Evolutionary conservation across 2,329 filamentous ascomycete genomes (phyloP).

Genomic region (Aspergillus sp.): DNA sequence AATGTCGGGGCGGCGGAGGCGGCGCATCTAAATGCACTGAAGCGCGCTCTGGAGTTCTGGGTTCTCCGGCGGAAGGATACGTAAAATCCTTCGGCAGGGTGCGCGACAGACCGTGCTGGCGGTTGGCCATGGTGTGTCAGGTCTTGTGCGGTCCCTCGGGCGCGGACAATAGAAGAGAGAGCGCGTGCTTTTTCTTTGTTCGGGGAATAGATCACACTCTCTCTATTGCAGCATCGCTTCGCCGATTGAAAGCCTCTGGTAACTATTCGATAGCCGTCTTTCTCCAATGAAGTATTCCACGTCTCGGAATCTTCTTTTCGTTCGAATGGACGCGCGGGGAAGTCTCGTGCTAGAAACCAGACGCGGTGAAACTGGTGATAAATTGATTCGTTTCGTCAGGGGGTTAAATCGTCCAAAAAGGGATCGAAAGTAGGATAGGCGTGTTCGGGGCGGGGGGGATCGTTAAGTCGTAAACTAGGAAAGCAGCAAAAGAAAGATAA

Average conservation of each 20-base stretch:
- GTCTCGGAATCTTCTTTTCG: not conserved
- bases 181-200: conserved; percentile 2
- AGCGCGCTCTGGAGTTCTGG: conserved; percentile 45
- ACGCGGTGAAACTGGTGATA: not conserved
- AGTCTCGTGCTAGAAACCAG: not conserved
- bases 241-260: conserved; percentile 6
- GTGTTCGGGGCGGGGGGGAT: conserved; percentile 14
- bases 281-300: not conserved
- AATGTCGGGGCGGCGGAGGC: conserved; percentile 47
- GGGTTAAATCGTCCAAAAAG: conserved; percentile 7
- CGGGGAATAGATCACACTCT: not conserved
- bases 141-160: conserved; percentile 7
- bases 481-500: conserved; percentile 16
- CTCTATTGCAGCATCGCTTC: conserved; percentile 19
- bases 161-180: not conserved
- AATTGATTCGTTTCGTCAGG: conserved; percentile 10
- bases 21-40: conserved; percentile 41
- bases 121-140: conserved; percentile 36
- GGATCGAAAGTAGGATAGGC: conserved; percentile 8
- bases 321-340: conserved; percentile 8
- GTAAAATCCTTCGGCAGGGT: conserved; percentile 51
- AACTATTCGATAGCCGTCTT: not conserved
- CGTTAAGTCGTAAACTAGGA: conserved; percentile 26
- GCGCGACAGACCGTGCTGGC: conserved; percentile 42
- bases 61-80: conserved; percentile 38